Conservation (phyloP, 1,284 basidiomycete species). For the Chondrostereum purpureum region DNA sequence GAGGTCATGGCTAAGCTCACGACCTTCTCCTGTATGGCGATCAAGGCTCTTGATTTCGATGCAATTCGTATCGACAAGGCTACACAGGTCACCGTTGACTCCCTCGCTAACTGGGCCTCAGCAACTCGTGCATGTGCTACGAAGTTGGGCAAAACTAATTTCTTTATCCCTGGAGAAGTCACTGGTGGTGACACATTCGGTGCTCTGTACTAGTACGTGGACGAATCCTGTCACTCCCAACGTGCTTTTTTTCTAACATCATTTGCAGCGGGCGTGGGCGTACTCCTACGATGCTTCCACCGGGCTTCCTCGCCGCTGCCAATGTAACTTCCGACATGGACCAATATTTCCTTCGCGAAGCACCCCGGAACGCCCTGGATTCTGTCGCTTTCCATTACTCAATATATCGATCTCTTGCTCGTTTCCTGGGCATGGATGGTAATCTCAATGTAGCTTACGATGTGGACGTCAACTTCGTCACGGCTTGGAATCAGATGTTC, state of each 20-base stretch:
- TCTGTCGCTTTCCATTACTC: conserved; percentile 87
- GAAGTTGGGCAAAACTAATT: conserved; percentile 72
- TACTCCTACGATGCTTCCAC: conserved; percentile 61
- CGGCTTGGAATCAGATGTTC: conserved; percentile 86
- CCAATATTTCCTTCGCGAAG: conserved; percentile 75
- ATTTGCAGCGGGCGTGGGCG: conserved; percentile 73
- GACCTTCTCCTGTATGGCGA: conserved; percentile 76
- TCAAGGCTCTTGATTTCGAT: conserved; percentile 83
- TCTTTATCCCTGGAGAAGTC: conserved; percentile 86
- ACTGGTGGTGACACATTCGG: conserved; percentile 93
- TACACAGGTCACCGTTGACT: conserved; percentile 82
- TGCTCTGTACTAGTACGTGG: conserved; percentile 74
- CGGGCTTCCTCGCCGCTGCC: conserved; percentile 60
- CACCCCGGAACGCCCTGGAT: conserved; percentile 61
- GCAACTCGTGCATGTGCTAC: conserved; percentile 69
- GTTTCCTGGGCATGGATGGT: conserved; percentile 90
- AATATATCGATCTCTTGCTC: conserved; percentile 74
- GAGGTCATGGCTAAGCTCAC: conserved; percentile 49
- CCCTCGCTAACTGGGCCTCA: conserved; percentile 70
- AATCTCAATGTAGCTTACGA: conserved; percentile 86
- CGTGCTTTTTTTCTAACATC: conserved; percentile 3
- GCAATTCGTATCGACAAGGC: conserved; percentile 93
- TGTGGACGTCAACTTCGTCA: conserved; percentile 72
- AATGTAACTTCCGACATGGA: conserved; percentile 54
- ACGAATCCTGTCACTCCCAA: conserved; percentile 5